Evolutionary conservation across 495 filamentous ascomycete species (phyloP), one percentile per base, ranked within the genome.

Genomic region (Barbatosphaeria neglecta): DNA sequence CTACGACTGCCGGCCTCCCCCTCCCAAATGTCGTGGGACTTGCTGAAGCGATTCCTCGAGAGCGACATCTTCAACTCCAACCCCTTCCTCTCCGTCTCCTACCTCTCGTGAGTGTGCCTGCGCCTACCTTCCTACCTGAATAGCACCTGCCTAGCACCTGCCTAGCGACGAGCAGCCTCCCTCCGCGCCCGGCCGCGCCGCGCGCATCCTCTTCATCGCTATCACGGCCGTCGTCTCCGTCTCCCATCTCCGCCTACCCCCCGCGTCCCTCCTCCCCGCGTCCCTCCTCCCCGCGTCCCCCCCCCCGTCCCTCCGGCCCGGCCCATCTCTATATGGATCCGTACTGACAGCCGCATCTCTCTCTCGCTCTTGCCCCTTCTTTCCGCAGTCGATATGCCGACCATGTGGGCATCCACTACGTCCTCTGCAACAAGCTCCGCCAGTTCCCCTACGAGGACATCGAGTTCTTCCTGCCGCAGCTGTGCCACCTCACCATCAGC

Each of bases 21-120:
- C 53, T 60, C 13, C 45, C 54, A n/a, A 52, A 61, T 64, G 61
- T 78, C 72, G 65, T 74, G 69, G 71, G 64, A 84, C 68, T 72
- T 86, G 66, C 73, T 87, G 48, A 79, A 80, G 68, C 77, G 83
- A 59, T 81, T 84, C 73, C 81, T 87, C 65, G 81, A 85, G 68
- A 83, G 78, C 65, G 83, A 87, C 69, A 80, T 86, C 70, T 87
- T 87, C 69, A 86, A 84, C 70, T 77, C 83, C 67, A 75, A 86
- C 65, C 81, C 83, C 49, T 86, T 84, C 62, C 77, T 86, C 63
- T 80, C 82, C 27, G 82, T 87, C 50, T 82, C 81, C 44, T 87
- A 87, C 65, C 74, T 87, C 54, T 81, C 83, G 81, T 86, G 68
- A 67, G 83, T 68, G 33, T 45, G 10, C 37, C 31, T 37, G 6